phyloP scores from a whole-genome alignment of 2,329 filamentous ascomycete genomes.

The Botrytis sinoallii region DNA sequence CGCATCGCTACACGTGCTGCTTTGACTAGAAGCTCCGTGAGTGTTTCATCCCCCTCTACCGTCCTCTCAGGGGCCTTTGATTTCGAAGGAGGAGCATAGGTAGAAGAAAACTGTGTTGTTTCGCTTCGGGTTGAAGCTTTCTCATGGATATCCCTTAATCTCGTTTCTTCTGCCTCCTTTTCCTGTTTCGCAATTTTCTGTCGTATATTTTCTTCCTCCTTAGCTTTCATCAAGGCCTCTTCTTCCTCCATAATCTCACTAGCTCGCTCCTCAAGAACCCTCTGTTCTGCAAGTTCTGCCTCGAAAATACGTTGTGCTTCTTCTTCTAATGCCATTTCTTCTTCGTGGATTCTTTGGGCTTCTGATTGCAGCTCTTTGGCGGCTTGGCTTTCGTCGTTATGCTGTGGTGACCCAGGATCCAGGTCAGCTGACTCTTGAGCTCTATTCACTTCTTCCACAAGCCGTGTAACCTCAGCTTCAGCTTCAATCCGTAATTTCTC shows the following conservation, averaged over 20 bases:
- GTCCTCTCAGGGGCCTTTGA: not conserved
- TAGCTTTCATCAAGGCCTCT: conserved; percentile 40
- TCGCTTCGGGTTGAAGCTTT: conserved; percentile 30
- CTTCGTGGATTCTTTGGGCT: conserved; percentile 11
- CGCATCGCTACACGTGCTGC: conserved; percentile 52
- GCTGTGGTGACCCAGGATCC: not conserved
- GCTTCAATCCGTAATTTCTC: not conserved
- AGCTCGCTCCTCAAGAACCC: conserved; percentile 49
- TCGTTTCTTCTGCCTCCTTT: conserved; percentile 45
- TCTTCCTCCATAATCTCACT: conserved; percentile 44
- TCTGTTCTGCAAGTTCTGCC: conserved; percentile 7
- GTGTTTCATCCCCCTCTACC: conserved; percentile 41
- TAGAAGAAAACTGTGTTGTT: not conserved
- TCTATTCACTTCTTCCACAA: not conserved
- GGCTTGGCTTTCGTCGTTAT: not conserved
- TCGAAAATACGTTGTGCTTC: conserved; percentile 18
- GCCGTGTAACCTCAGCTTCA: not conserved
- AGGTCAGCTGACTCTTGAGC: not conserved
- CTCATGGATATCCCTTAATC: conserved; percentile 54
- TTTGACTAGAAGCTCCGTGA: conserved; percentile 53
- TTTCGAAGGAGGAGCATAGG: not conserved
- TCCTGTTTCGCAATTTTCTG: conserved; percentile 47
- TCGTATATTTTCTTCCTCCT: conserved; percentile 41
- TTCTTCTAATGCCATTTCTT: conserved; percentile 33
- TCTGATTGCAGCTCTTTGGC: conserved; percentile 5